Conservation (phyloP, 176 grass and related monocot species). For the Oryza australiensis region DNA sequence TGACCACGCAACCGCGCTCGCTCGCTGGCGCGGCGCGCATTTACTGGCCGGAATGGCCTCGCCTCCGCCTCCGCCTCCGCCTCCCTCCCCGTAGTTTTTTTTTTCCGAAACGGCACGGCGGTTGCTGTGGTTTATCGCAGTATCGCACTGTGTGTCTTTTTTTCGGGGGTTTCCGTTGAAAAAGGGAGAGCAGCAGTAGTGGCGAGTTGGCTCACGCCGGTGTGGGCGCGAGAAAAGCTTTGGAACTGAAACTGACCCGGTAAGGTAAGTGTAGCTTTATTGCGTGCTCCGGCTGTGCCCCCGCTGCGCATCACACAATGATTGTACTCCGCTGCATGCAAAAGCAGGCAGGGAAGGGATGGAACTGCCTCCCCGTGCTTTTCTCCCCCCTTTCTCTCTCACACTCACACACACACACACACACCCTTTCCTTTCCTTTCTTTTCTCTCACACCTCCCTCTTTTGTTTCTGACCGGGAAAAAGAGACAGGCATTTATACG, state of each 20-base stretch:
- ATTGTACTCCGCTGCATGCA: slow-evolving; percentile 22
- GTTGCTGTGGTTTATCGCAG: background rate
- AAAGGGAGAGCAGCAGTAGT: background rate
- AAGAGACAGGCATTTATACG: slow-evolving; percentile 1
- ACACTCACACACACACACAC: too few species aligned
- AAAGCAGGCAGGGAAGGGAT: background rate
- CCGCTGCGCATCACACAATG: slow-evolving; percentile 29
- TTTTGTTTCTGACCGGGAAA: background rate
- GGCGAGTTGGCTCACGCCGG: too few species aligned
- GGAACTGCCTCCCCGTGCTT: background rate
- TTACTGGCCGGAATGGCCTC: background rate
- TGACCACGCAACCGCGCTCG: too few species aligned
- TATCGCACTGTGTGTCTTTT: too few species aligned
- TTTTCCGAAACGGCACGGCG: background rate
- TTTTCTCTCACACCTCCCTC: background rate
- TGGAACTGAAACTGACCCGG: background rate
- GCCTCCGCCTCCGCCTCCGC: background rate
- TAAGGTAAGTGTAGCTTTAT: background rate
- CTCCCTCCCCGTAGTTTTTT: background rate
- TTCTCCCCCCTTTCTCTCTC: background rate
- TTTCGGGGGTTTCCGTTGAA: background rate
- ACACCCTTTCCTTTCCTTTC: background rate
- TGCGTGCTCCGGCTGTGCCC: slow-evolving; percentile 3
- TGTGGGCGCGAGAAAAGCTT: background rate
- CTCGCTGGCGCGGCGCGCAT: too few species aligned